Percentiles rank a stretch among this genome's conserved stretches.
Evolutionary conservation across 805 yeast species (phyloP).

Genomic region (Danielozyma ontarioensis): DNA sequence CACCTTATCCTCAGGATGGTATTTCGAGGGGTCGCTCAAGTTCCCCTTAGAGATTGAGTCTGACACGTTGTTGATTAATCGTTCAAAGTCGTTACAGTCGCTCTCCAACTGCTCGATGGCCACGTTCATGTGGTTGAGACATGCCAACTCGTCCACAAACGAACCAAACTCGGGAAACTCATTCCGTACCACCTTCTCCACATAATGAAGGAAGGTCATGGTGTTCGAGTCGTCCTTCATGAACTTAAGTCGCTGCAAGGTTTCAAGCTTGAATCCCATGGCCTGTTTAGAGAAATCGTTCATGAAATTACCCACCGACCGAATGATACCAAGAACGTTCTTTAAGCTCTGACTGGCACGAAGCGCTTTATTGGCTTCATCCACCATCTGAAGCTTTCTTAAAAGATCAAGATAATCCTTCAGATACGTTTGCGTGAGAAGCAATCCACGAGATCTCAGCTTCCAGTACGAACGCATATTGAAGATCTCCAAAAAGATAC

Average conservation of each 20-base stretch:
- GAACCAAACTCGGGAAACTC: conserved; percentile 74
- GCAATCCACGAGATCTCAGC: conserved; percentile 80
- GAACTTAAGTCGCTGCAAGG: conserved; percentile 84
- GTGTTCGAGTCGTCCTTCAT: conserved; percentile 86
- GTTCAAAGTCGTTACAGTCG: conserved; percentile 64
- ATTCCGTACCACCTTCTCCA: conserved; percentile 81
- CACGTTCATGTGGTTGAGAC: conserved; percentile 58
- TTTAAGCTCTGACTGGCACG: conserved; percentile 63
- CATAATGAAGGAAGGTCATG: conserved; percentile 86
- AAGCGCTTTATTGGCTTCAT: conserved; percentile 65
- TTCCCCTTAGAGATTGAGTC: conserved; percentile 78
- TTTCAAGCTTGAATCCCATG: conserved; percentile 81
- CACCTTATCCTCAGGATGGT: conserved; percentile 83
- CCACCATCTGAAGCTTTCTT: conserved; percentile 62
- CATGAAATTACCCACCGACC: conserved; percentile 95
- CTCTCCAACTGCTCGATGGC: conserved; percentile 75
- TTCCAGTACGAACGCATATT: conserved; percentile 89
- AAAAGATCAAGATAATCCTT: conserved; percentile 74
- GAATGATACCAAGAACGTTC: conserved; percentile 73
- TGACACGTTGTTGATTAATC: conserved; percentile 62
- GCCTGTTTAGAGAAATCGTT: conserved; percentile 91
- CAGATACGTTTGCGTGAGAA: conserved; percentile 63
- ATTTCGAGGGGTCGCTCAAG: conserved; percentile 66
- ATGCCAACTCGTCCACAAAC: conserved; percentile 68
- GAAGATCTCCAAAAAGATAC: conserved; percentile 74